phyloP scores from a whole-genome alignment of 148 eudicot genomes.

The Amaranthus hypochondriacus region DNA sequence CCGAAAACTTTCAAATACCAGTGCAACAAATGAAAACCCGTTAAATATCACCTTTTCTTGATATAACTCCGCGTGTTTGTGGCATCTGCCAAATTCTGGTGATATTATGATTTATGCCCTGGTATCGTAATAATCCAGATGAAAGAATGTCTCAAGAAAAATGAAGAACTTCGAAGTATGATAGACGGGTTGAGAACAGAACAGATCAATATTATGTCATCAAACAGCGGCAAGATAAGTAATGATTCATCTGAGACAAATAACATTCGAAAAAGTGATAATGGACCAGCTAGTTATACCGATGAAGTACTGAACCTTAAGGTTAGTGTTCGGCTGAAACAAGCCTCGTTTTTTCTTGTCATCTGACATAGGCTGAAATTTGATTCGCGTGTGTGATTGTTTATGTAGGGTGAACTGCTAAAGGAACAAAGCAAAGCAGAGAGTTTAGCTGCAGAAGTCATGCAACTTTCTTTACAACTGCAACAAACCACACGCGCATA shows the following conservation, averaged over 20 bases:
- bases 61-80: neutral
- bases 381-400: neutral
- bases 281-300: slow-evolving; percentile 28
- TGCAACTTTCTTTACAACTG: slow-evolving; percentile 79
- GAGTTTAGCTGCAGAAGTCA: slow-evolving; percentile 74
- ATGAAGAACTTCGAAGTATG: slow-evolving; percentile 79
- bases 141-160: slow-evolving; percentile 80
- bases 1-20: neutral
- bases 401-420: slow-evolving; percentile 53
- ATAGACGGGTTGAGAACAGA: slow-evolving; percentile 67
- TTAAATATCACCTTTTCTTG: neutral
- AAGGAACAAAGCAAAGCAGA: slow-evolving; percentile 92
- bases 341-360: neutral
- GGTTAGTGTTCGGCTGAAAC: slow-evolving; percentile 37
- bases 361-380: neutral
- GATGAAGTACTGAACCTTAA: slow-evolving; percentile 58
- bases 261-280: slow-evolving; percentile 28
- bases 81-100: neutral
- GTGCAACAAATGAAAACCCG: neutral
- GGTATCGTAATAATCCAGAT: slow-evolving; percentile 42
- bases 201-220: slow-evolving; percentile 37
- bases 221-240: slow-evolving; percentile 25
- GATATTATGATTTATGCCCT: neutral
- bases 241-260: slow-evolving; percentile 23
- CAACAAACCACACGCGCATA: slow-evolving; percentile 87